These are phyloP conservation scores for Xylaria longipes DNA, from an alignment of 495 filamentous ascomycete genomes.

Conservation along the genomic window DNA sequence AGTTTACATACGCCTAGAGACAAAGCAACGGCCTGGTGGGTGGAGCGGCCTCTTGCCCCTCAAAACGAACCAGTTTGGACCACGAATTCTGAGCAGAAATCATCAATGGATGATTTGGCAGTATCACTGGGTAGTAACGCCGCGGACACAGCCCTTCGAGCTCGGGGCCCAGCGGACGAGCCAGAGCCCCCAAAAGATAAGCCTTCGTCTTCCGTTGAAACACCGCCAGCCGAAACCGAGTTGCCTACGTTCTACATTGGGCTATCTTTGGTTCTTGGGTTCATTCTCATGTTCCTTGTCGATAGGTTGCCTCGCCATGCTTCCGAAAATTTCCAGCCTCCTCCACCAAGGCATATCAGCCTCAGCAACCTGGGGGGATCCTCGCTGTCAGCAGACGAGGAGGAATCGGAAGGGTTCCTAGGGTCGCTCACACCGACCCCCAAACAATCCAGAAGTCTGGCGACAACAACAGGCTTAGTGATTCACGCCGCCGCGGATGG, in stretches of 20 bases:
- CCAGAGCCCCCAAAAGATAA: conserved; percentile 27
- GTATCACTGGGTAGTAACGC: not conserved
- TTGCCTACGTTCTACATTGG: conserved; percentile 72
- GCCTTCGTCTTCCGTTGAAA: conserved; percentile 20
- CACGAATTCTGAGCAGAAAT: not conserved
- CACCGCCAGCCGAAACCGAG: conserved; percentile 38
- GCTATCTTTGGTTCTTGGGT: conserved; percentile 83
- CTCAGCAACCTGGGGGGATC: conserved; percentile 74
- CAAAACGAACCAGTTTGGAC: conserved; percentile 18
- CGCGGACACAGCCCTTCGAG: conserved; percentile 13
- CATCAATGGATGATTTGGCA: conserved; percentile 7
- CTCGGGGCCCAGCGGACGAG: conserved; percentile 28
- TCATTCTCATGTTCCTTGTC: conserved; percentile 96
- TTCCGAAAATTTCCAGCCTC: conserved; percentile 58
- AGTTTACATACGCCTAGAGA: conserved; percentile 32
- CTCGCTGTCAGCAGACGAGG: conserved; percentile 48
- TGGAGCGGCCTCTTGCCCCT: conserved; percentile 17
- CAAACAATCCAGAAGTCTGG: conserved; percentile 59
- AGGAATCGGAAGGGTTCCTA: conserved; percentile 60
- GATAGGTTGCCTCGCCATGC: conserved; percentile 83
- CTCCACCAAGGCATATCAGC: conserved; percentile 72
- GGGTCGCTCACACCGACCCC: conserved; percentile 55
- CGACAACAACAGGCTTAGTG: conserved; percentile 91
- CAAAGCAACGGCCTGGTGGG: conserved; percentile 33
- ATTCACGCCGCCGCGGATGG: conserved; percentile 97